phyloP scores from a whole-genome alignment of 306 rosid species.

The Gastrolobium villosum region DNA sequence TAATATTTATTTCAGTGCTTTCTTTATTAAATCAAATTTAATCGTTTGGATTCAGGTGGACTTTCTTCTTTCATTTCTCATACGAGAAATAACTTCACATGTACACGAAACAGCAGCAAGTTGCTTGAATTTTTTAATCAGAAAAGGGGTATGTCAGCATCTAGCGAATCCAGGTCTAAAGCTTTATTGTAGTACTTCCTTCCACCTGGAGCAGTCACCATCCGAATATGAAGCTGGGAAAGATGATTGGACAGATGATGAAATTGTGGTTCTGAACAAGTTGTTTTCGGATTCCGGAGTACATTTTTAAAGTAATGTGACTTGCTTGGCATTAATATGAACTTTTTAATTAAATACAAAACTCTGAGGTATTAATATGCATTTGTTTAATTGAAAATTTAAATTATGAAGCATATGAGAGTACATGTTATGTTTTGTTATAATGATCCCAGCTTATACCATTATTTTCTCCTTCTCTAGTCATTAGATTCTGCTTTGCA shows the following conservation, averaged over 20 bases:
- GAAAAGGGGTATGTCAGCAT: conserved; percentile 54
- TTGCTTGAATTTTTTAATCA: conserved; percentile 66
- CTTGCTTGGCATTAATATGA: background rate
- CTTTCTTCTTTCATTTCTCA: conserved; percentile 66
- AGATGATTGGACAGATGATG: conserved; percentile 39
- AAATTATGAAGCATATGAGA: background rate
- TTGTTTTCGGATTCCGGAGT: background rate
- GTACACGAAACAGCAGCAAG: conserved; percentile 63
- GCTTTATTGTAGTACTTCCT: conserved; percentile 12
- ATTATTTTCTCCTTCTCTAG: too few relatives aligned
- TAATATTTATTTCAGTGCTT: background rate
- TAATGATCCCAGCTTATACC: too few relatives aligned
- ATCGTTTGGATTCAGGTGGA: conserved; percentile 65
- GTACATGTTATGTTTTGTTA: too few relatives aligned
- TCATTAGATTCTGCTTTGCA: too few relatives aligned
- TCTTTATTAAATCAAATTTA: conserved; percentile 18
- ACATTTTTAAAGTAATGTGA: background rate
- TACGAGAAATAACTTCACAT: conserved; percentile 52
- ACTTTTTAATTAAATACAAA: background rate
- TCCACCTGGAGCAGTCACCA: conserved; percentile 2
- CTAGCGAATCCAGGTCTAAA: conserved; percentile 46
- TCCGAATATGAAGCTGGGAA: conserved; percentile 40
- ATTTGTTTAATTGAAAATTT: background rate
- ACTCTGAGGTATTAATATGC: too few relatives aligned
- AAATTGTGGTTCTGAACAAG: conserved; percentile 12